These are phyloP conservation scores for Penicillium herquei DNA, from an alignment of 495 filamentous ascomycete genomes.

Conservation along the genomic window DNA sequence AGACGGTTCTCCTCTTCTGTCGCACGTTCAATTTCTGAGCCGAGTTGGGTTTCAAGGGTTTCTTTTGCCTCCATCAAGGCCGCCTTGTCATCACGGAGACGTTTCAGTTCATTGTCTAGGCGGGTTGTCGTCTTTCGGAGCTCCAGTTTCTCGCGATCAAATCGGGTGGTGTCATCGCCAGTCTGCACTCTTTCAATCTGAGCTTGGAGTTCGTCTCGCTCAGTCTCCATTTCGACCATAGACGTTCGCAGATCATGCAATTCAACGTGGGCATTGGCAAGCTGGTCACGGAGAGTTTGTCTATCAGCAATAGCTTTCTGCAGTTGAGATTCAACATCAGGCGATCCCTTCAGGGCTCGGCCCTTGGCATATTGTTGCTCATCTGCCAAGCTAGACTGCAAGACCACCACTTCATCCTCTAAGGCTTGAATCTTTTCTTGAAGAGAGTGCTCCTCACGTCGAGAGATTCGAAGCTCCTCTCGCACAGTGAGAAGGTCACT, in stretches of 20 bases:
- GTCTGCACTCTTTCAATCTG: constrained; percentile 52
- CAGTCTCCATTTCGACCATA: constrained; percentile 53
- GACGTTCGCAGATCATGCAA: constrained; percentile 54
- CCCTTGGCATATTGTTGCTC: constrained; percentile 64
- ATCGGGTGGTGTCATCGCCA: constrained; percentile 52
- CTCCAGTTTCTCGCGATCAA: constrained; percentile 62
- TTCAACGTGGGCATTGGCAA: constrained; percentile 60
- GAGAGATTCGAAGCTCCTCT: constrained; percentile 66
- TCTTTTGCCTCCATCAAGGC: constrained; percentile 48
- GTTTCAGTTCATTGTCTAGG: constrained; percentile 57
- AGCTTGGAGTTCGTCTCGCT: constrained; percentile 62
- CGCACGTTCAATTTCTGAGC: constrained; percentile 53
- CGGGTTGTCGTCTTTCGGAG: constrained; percentile 57
- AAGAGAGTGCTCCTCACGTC: constrained; percentile 61
- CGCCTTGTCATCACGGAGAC: constrained; percentile 57
- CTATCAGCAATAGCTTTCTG: constrained; percentile 55
- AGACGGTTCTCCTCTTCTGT: constrained; percentile 56
- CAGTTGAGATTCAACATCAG: constrained; percentile 48
- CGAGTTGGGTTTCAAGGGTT: constrained; percentile 55
- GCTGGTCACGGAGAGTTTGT: constrained; percentile 61
- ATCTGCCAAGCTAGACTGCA: constrained; percentile 73
- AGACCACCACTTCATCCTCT: constrained; percentile 76
- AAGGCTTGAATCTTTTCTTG: constrained; percentile 69
- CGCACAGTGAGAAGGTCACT: constrained; percentile 59
- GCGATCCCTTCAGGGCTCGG: constrained; percentile 45